Base-by-base conservation (phyloP, 2,329 filamentous ascomycete genomes). In the Epichloe aotearoae region DNA sequence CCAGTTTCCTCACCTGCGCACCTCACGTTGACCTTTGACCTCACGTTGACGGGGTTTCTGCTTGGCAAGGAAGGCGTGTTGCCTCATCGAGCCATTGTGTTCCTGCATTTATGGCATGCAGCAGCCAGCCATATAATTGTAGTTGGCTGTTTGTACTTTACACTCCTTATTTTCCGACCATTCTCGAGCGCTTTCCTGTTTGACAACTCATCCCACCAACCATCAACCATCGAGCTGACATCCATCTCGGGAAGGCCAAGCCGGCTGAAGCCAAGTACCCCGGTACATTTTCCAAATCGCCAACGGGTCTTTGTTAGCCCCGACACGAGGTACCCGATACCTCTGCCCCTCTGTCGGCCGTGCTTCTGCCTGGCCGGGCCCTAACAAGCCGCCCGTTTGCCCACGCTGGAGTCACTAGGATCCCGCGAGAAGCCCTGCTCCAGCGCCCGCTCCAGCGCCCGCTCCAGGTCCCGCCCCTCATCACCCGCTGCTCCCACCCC, bases 91-190 rank as follows among this genome's bases (percentile, higher is more conserved):
- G 50, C 45, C 47, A 44, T 47, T 47, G n/a, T 52, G 55, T 57
- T 58, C 56, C 58, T 61, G 60, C 60, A 62, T 62, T 56, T 56
- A 60, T 61, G 55, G 52, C 45, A 42, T 56, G 52, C 54, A 41
- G 14, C 23, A 17, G 38, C 51, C 44, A 45, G 46, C 41, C 46
- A 40, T 41, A 23, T 41, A 23, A n/a, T 30, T 40, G 17, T 41
- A 5, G 30, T 14, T 36, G 30, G 34, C 34, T 36, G 44, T 47
- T 41, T 6, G 39, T 2, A 7, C 12, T 20, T 15, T 38, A 11
- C 7, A 14, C 19, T 40, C 30, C 42, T 11, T 15, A 40, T 36
- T 46, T 15, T 19, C 40, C 23, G 26, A 44, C 12, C 26, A 17
- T 44, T 49, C 4, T 43, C 39, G 41, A 34, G n/a, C 33, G 30